Conservation (phyloP, 2,329 filamentous ascomycete genomes). For the Thelonectria rubi region DNA sequence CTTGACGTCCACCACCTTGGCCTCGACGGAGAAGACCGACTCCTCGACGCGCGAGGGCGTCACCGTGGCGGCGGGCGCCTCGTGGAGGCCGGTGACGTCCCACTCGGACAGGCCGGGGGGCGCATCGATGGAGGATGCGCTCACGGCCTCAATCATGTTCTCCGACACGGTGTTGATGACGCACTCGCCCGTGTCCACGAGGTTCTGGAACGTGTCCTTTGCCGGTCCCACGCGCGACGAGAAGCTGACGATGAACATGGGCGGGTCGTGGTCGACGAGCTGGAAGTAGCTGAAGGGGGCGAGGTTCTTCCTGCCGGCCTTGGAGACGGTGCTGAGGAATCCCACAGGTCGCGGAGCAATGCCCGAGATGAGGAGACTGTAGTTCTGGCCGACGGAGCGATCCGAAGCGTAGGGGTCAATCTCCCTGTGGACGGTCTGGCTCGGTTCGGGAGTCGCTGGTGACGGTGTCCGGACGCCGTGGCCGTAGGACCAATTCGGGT, state of each 20-base stretch:
- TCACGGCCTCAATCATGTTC: slow-evolving; percentile 83
- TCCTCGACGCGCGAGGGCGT: slow-evolving; percentile 40
- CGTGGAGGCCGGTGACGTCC: slow-evolving; percentile 67
- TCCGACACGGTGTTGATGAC: slow-evolving; percentile 84
- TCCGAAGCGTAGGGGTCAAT: slow-evolving; percentile 82
- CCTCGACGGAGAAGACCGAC: slow-evolving; percentile 42
- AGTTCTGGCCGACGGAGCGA: slow-evolving; percentile 75
- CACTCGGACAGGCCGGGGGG: slow-evolving; percentile 80
- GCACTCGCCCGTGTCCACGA: slow-evolving; percentile 75
- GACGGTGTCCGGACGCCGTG: slow-evolving; percentile 41
- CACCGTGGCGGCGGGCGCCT: slow-evolving; percentile 37
- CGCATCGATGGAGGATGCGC: slow-evolving; percentile 76
- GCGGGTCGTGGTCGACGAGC: slow-evolving; percentile 82
- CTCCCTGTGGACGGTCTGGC: slow-evolving; percentile 65
- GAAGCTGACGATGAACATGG: slow-evolving; percentile 72
- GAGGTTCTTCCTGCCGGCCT: slow-evolving; percentile 74
- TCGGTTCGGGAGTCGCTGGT: not conserved
- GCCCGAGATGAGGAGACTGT: slow-evolving; percentile 83
- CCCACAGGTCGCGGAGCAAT: slow-evolving; percentile 82
- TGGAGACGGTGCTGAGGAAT: slow-evolving; percentile 61
- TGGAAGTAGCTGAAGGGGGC: slow-evolving; percentile 86
- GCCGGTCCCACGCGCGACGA: slow-evolving; percentile 56
- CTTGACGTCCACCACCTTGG: slow-evolving; percentile 42
- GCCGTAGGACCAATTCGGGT: slow-evolving; percentile 61
- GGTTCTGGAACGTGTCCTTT: slow-evolving; percentile 81